Conservation (phyloP, 192 early-diverging fungal species). For the Anaeromyces robustus region DNA sequence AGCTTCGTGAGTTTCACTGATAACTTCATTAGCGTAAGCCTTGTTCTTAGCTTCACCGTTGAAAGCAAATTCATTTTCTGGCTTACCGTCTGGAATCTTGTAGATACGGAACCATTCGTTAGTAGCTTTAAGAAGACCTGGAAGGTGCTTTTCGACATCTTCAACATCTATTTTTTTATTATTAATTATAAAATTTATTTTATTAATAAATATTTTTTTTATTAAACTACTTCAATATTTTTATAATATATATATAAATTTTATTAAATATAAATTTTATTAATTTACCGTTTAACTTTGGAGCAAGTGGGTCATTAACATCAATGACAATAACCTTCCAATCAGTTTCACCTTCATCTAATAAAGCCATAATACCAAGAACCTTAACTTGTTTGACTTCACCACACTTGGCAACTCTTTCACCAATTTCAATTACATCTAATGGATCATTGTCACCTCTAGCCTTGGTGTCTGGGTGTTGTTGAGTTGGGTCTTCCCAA, state of each 20-base stretch:
- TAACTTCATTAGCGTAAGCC: constrained; percentile 75
- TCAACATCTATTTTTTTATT: constrained; percentile 63
- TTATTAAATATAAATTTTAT: neutral
- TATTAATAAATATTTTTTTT: no score
- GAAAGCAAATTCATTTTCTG: constrained; percentile 99
- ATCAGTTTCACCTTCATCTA: constrained; percentile 99
- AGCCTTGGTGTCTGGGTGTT: constrained; percentile 86
- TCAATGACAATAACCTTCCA: constrained; percentile 99
- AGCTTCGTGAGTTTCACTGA: constrained; percentile 86
- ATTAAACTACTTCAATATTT: no score
- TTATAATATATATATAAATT: no score
- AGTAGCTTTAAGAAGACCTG: constrained; percentile 86
- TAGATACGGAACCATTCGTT: constrained; percentile 99
- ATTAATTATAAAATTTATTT: no score
- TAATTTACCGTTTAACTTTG: constrained; percentile 72
- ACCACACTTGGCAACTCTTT: constrained; percentile 74
- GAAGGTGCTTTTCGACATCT: constrained; percentile 94
- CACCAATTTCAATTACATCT: constrained; percentile 97
- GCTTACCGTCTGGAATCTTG: constrained; percentile 99
- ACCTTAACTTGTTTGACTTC: constrained; percentile 99
- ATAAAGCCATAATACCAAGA: constrained; percentile 93
- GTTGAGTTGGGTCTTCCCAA: constrained; percentile 91
- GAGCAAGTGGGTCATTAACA: constrained; percentile 89
- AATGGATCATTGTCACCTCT: constrained; percentile 94
- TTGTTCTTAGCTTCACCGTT: constrained; percentile 54